phyloP scores from a whole-genome alignment of 768 basidiomycete genomes.

The Leccinum obscurum region DNA sequence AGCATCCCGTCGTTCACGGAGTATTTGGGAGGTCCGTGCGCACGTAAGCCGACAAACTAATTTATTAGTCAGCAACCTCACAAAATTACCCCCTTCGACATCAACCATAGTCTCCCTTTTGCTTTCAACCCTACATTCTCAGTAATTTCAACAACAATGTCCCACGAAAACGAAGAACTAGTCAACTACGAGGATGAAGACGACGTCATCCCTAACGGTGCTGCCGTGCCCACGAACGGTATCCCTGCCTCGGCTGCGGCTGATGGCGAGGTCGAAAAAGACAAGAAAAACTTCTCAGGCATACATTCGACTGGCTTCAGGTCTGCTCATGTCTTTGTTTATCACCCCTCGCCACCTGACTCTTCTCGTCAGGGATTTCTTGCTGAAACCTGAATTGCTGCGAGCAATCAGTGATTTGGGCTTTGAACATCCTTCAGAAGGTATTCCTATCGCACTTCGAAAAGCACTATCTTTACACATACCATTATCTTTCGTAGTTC shows the following conservation, averaged over 20 bases:
- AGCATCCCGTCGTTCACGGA: not conserved
- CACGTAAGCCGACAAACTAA: slow-evolving; percentile 11
- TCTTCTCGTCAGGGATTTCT: slow-evolving; percentile 72
- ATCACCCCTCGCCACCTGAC: slow-evolving; percentile 3
- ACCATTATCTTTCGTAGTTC: slow-evolving; percentile 54
- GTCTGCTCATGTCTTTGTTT: slow-evolving; percentile 44
- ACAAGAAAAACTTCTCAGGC: slow-evolving; percentile 98
- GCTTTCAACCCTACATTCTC: slow-evolving; percentile 29
- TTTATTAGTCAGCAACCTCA: slow-evolving; percentile 33
- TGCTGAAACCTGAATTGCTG: slow-evolving; percentile 95
- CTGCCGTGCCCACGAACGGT: slow-evolving; percentile 46
- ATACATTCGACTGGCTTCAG: slow-evolving; percentile 99
- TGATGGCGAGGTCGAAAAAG: slow-evolving; percentile 64
- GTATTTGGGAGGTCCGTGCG: slow-evolving; percentile 28
- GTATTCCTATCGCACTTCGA: slow-evolving; percentile 41
- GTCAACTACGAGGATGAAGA: slow-evolving; percentile 95
- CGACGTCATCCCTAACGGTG: slow-evolving; percentile 67
- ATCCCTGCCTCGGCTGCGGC: slow-evolving; percentile 47
- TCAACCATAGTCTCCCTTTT: slow-evolving; percentile 17
- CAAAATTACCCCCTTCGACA: slow-evolving; percentile 25
- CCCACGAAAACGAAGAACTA: slow-evolving; percentile 86
- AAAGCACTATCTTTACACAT: slow-evolving; percentile 1
- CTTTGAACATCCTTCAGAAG: slow-evolving; percentile 99
- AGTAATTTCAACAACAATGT: slow-evolving; percentile 49
- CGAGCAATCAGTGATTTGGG: slow-evolving; percentile 99